A percentile compares a stretch with the other conserved stretches of the same genome.
These are phyloP conservation scores for Nematocida sp. DNA, from an alignment of 371 early-diverging fungal species.

Conservation along the genomic window DNA sequence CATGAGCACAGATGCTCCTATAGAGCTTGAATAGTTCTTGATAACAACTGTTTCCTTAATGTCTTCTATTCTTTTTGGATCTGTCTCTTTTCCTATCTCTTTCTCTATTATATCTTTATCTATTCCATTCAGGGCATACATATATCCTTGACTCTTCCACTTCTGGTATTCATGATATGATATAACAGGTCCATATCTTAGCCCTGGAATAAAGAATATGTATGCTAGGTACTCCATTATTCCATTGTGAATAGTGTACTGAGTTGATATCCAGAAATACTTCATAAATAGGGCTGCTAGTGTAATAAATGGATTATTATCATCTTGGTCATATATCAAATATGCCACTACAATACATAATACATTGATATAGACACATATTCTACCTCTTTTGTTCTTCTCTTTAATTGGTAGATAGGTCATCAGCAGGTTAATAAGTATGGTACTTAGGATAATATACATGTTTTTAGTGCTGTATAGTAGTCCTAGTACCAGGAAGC, in stretches of 20 bases:
- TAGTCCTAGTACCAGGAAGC: neutral
- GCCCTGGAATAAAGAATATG: conserved; percentile 41
- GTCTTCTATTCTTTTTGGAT: neutral
- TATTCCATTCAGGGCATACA: neutral
- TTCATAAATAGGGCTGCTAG: conserved; percentile 45
- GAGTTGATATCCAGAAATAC: conserved; percentile 30
- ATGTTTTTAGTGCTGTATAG: conserved; percentile 8
- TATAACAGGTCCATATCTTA: conserved; percentile 43
- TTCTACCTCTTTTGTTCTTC: conserved; percentile 21
- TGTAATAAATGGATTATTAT: conserved; percentile 20
- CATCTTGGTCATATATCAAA: neutral
- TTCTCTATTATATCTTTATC: neutral
- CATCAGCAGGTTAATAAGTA: conserved; percentile 13
- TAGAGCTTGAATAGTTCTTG: neutral
- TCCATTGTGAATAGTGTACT: conserved; percentile 17
- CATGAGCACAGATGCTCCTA: neutral
- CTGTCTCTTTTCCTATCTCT: neutral
- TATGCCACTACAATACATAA: conserved; percentile 2
- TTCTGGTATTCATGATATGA: conserved; percentile 8
- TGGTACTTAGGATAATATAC: neutral
- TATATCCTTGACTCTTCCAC: conserved; percentile 28
- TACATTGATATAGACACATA: conserved; percentile 7
- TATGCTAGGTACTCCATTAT: conserved; percentile 42
- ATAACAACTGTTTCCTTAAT: neutral
- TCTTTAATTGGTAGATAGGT: conserved; percentile 20